Base-by-base conservation (phyloP, 768 basidiomycete genomes). In the Zangia roseola region DNA sequence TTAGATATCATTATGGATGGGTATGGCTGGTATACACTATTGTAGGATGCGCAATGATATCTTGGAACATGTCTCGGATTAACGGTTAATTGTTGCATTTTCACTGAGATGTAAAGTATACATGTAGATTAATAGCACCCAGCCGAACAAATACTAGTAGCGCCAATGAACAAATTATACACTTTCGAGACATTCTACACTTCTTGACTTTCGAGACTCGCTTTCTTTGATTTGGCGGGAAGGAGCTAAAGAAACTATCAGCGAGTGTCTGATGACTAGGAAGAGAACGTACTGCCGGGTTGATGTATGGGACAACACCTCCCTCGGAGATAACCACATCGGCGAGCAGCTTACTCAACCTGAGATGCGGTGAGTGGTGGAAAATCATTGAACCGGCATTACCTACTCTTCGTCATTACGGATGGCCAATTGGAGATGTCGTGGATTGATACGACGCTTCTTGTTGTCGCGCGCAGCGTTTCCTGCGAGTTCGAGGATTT, bases 361-460 rank as follows among this genome's bases (percentile, higher is more conserved):
- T 86, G 44, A n/a, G 21, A 25, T 16, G n/a, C 25, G 20, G 17
- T 49, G 3, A 54, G 24, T 8, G 5, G 13, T 9, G 7, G n/a
- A 49, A 10, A 31, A 12, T 23, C 31, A 8, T 39, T 25, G 31
- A 45, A 13, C 19, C 1, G 12, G 10, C 14, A 7, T 13, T 9
- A 71, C 81, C 51, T 58, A 86, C 85, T 91, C 92, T 70, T 94
- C 92, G 54, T 94, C 92, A 68, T 94, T 92, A 43, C 94, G 83
- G 71, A 97, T 93, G 54, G 93, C 93, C 55, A 95, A 83, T 69
- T 97, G 93, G 40, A 95, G 74, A 71, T 97, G 94, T 70, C 94
- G 87, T 39, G 93, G 94, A 23, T 94, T 90, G 63, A 95, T 94
- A 82, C 94, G 91, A 56, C 91, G 88, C 75, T 94, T 91, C 79